Conservation (phyloP, 2,329 filamentous ascomycete species). For the Dactylellina cionopaga region DNA sequence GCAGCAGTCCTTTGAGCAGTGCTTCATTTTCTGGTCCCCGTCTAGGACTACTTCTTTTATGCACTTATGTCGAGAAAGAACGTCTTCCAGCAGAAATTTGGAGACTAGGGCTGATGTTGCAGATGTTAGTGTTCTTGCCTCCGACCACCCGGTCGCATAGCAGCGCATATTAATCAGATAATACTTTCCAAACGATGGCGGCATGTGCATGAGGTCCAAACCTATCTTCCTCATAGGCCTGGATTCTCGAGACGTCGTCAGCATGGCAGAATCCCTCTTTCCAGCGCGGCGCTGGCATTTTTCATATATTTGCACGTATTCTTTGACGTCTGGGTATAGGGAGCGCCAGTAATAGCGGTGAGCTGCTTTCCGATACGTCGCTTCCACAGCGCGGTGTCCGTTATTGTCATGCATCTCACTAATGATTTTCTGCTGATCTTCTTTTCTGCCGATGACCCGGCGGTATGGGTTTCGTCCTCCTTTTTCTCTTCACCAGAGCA, state of each 20-base stretch:
- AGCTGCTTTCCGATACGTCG: background rate
- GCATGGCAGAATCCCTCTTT: too few species aligned
- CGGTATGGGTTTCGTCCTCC: background rate
- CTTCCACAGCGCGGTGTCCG: background rate
- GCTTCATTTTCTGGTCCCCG: background rate
- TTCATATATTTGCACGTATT: background rate
- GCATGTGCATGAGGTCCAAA: conserved; percentile 1
- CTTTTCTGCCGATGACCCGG: background rate
- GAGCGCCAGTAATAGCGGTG: background rate
- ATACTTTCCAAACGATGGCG: background rate
- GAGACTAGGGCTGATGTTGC: background rate
- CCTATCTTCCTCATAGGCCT: background rate
- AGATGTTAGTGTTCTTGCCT: background rate
- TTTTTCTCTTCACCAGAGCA: background rate
- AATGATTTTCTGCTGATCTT: background rate
- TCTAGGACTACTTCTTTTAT: background rate
- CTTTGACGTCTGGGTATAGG: background rate
- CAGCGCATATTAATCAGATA: background rate
- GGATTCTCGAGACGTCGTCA: background rate
- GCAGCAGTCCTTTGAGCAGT: background rate
- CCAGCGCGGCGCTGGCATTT: background rate
- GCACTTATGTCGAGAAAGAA: background rate
- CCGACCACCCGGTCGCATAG: background rate
- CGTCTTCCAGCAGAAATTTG: conserved; percentile 8
- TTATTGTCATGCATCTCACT: background rate